phyloP scores from a whole-genome alignment of 371 early-diverging fungal species.

The Mucor circinelloides region DNA sequence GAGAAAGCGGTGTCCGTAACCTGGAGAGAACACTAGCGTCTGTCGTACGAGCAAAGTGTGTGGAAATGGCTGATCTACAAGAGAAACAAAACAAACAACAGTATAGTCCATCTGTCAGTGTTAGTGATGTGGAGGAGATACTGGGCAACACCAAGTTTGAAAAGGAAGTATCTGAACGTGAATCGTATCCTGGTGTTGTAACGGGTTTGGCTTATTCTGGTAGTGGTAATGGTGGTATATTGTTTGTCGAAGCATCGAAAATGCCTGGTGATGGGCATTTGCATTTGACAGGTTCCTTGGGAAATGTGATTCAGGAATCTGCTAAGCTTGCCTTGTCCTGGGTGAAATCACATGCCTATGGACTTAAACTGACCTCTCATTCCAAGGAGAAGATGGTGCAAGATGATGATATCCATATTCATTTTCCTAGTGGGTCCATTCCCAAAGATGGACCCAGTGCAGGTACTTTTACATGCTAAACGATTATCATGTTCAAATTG shows the following conservation, averaged over 20 bases:
- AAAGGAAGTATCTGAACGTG: slow-evolving; percentile 72
- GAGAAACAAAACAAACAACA: slow-evolving; percentile 23
- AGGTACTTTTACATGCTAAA: slow-evolving; percentile 24
- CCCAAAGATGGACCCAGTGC: slow-evolving; percentile 86
- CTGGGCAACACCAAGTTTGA: slow-evolving; percentile 58
- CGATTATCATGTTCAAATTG: background rate
- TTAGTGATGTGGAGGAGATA: slow-evolving; percentile 56
- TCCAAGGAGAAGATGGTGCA: slow-evolving; percentile 45
- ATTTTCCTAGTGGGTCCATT: slow-evolving; percentile 82
- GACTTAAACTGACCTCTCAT: slow-evolving; percentile 56
- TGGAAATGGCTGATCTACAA: slow-evolving; percentile 57
- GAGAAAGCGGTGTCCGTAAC: slow-evolving; percentile 83
- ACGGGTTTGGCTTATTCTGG: slow-evolving; percentile 87
- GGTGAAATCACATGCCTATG: slow-evolving; percentile 75
- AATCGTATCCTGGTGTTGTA: slow-evolving; percentile 74
- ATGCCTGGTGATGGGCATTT: slow-evolving; percentile 77
- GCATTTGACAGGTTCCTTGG: slow-evolving; percentile 63
- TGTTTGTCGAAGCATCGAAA: slow-evolving; percentile 81
- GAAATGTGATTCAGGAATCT: slow-evolving; percentile 89
- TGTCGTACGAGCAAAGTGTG: slow-evolving; percentile 73
- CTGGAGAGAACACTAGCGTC: slow-evolving; percentile 77
- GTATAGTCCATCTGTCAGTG: slow-evolving; percentile 8
- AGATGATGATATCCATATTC: slow-evolving; percentile 76
- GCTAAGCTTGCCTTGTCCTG: slow-evolving; percentile 80
- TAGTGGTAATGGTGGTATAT: slow-evolving; percentile 75